A percentile compares a stretch with the other conserved stretches of the same genome.
These are phyloP conservation scores for Nicotiana noctiflora DNA, from an alignment of 257 asterid genomes.

Conservation along the genomic window DNA sequence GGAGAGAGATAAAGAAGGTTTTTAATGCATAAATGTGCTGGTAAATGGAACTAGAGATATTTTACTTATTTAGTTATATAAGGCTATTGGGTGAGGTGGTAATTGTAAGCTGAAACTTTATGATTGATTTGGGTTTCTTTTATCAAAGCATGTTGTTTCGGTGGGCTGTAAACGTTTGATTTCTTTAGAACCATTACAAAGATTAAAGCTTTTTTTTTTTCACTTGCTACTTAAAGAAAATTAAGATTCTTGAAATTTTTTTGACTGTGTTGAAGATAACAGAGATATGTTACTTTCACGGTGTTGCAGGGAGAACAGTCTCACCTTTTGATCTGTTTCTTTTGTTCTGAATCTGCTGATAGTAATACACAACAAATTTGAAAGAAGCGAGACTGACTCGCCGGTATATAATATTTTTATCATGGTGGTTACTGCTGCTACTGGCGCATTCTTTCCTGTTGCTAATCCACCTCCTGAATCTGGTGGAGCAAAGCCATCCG, in stretches of 20 bases:
- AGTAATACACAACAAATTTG: background rate
- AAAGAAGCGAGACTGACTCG: background rate
- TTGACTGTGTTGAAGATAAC: background rate
- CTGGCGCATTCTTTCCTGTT: slow-evolving; percentile 60
- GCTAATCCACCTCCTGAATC: slow-evolving; percentile 55
- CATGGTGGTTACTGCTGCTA: slow-evolving; percentile 83
- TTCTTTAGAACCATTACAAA: background rate
- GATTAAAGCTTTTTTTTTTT: background rate
- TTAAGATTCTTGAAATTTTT: background rate
- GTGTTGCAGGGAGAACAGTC: slow-evolving; percentile 19
- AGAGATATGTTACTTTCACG: background rate
- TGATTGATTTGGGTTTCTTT: background rate
- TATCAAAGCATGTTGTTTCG: background rate
- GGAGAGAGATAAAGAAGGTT: background rate
- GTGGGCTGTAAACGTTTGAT: background rate
- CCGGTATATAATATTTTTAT: slow-evolving; percentile 14
- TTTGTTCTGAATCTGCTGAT: background rate
- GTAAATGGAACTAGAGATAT: background rate
- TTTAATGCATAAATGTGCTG: background rate
- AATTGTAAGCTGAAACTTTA: background rate
- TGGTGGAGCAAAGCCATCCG: slow-evolving; percentile 48
- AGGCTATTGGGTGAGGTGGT: background rate
- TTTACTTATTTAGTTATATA: background rate
- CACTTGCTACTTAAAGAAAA: background rate
- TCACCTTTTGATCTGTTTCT: slow-evolving; percentile 36